phyloP scores from a whole-genome alignment of 1,284 basidiomycete genomes.

The Pascua sp. region DNA sequence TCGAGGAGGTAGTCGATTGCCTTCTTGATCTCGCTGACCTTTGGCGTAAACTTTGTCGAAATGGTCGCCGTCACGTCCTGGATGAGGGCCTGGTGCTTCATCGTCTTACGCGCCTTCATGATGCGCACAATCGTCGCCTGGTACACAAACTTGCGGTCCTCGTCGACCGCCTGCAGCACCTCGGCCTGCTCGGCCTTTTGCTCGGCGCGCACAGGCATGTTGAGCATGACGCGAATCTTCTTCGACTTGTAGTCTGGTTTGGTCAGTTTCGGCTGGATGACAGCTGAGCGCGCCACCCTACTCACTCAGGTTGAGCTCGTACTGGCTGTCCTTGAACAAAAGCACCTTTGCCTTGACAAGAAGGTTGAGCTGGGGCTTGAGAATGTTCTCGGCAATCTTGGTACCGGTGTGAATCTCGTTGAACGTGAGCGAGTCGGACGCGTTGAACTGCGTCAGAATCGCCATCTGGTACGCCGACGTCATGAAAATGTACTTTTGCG shows the following conservation, averaged over 20 bases:
- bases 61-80: constrained; percentile 91
- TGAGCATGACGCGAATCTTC: constrained; percentile 78
- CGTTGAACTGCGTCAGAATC: constrained; percentile 91
- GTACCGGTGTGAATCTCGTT: constrained; percentile 80
- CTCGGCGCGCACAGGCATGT: constrained; percentile 90
- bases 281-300: no score
- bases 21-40: constrained; percentile 54
- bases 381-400: constrained; percentile 72
- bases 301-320: constrained; percentile 73
- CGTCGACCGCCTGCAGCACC: constrained; percentile 92
- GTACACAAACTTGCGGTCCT: constrained; percentile 94
- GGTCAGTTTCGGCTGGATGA: not conserved
- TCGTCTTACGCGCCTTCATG: constrained; percentile 95
- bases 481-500: constrained; percentile 94
- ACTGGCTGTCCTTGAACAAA: constrained; percentile 69
- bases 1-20: constrained; percentile 96
- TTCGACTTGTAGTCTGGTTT: constrained; percentile 82
- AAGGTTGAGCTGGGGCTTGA: constrained; percentile 77
- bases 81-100: constrained; percentile 93
- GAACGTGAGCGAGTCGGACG: constrained; percentile 74
- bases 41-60: constrained; percentile 53
- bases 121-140: constrained; percentile 97
- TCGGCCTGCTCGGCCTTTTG: constrained; percentile 87
- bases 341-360: constrained; percentile 88
- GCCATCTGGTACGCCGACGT: constrained; percentile 94